These are phyloP conservation scores for Ganoderma sinense DNA, from an alignment of 1,284 basidiomycete genomes.

Conservation along the genomic window DNA sequence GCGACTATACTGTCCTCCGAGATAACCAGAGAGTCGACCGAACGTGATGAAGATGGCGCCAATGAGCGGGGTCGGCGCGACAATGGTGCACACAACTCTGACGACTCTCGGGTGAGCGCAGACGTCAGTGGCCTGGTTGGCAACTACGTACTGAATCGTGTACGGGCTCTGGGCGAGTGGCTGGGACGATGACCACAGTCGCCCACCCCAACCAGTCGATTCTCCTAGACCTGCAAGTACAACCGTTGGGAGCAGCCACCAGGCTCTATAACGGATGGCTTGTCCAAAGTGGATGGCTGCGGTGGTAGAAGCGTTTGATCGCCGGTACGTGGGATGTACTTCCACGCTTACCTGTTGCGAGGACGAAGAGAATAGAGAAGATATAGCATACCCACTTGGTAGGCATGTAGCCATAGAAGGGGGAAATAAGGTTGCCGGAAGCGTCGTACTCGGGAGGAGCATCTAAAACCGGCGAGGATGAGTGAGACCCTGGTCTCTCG, in stretches of 20 bases:
- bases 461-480: neutral
- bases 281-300: conserved; percentile 53
- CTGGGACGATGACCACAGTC: conserved; percentile 41
- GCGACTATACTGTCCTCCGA: conserved; percentile 46
- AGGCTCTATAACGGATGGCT: conserved; percentile 50
- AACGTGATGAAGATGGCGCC: conserved; percentile 58
- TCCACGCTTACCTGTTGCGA: conserved; percentile 21
- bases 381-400: conserved; percentile 17
- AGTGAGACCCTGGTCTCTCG: neutral
- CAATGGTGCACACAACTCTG: conserved; percentile 48
- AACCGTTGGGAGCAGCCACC: conserved; percentile 62
- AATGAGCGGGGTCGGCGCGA: conserved; percentile 55
- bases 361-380: conserved; percentile 19
- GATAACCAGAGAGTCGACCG: conserved; percentile 46
- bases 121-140: conserved; percentile 36
- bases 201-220: conserved; percentile 54
- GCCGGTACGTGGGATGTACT: neutral
- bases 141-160: conserved; percentile 43
- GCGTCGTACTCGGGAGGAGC: conserved; percentile 7
- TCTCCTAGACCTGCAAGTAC: conserved; percentile 59
- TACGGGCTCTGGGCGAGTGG: conserved; percentile 32
- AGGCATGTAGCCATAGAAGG: conserved; percentile 21
- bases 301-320: neutral
- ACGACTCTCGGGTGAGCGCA: conserved; percentile 32
- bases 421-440: conserved; percentile 14